phyloP scores from a whole-genome alignment of 331 rosid species.

The Rhamnella rubrinervis region DNA sequence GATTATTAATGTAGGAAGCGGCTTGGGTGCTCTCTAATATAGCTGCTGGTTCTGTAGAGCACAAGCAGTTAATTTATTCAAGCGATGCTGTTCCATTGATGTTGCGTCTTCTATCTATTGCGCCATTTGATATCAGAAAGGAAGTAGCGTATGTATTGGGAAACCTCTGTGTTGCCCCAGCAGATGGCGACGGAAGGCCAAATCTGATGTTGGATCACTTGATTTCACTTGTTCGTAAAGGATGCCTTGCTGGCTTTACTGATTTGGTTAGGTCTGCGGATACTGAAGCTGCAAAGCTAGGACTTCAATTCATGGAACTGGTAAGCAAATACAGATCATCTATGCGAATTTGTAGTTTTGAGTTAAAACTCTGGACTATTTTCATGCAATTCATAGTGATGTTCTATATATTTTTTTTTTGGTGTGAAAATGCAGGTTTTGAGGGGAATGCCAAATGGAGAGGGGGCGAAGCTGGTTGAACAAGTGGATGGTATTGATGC shows the following conservation, averaged over 20 bases:
- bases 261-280: constrained; percentile 86
- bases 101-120: constrained; percentile 60
- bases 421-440: constrained; percentile 51
- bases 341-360: not conserved
- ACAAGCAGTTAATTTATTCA: constrained; percentile 69
- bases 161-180: constrained; percentile 79
- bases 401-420: not conserved
- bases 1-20: constrained; percentile 64
- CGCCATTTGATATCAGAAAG: constrained; percentile 84
- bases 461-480: constrained; percentile 87
- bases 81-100: constrained; percentile 65
- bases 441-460: constrained; percentile 86
- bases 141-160: constrained; percentile 93
- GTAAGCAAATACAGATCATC: constrained; percentile 40
- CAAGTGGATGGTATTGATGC: constrained; percentile 91
- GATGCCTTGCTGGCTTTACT: constrained; percentile 80
- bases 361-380: not conserved
- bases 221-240: constrained; percentile 68
- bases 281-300: constrained; percentile 84
- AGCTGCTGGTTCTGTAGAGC: constrained; percentile 84
- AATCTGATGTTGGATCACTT: constrained; percentile 68
- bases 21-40: constrained; percentile 92
- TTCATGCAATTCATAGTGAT: not conserved
- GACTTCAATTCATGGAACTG: constrained; percentile 88
- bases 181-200: constrained; percentile 60